A percentile compares a stretch with the other conserved stretches of the same genome.
phyloP scores from a whole-genome alignment of 1,139 yeast genomes.

The Pichia sp. region DNA sequence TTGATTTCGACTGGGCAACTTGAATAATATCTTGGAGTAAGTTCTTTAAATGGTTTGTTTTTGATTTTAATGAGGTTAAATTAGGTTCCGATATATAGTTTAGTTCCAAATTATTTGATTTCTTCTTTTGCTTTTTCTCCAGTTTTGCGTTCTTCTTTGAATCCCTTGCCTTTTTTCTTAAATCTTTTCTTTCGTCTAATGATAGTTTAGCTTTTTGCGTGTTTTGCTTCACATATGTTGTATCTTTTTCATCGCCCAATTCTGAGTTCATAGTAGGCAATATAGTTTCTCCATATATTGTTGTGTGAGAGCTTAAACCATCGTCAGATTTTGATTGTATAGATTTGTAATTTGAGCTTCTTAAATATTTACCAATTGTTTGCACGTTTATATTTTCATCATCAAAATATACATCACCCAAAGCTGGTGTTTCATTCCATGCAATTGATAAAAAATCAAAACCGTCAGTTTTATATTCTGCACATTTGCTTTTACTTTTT shows the following conservation, averaged over 20 bases:
- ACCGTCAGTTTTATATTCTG: slow-evolving; percentile 7
- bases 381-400: neutral
- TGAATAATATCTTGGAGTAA: slow-evolving; percentile 9
- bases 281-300: slow-evolving; percentile 8
- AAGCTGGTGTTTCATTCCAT: neutral
- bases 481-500: neutral
- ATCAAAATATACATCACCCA: neutral
- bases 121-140: neutral
- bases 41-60: slow-evolving; percentile 12
- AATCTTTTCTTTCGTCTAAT: slow-evolving; percentile 6
- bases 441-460: slow-evolving; percentile 9
- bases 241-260: neutral
- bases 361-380: neutral
- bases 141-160: slow-evolving; percentile 2
- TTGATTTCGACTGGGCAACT: neutral
- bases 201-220: neutral
- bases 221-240: neutral
- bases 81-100: neutral
- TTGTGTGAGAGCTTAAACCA: slow-evolving; percentile 14
- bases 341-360: neutral
- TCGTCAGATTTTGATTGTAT: slow-evolving; percentile 34
- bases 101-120: neutral
- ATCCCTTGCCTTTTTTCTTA: slow-evolving; percentile 7
- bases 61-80: slow-evolving; percentile 5
- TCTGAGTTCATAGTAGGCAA: neutral